Evolutionary conservation across 345 rosid species (phyloP).

Genomic region (Microthlaspi erraticum): DNA sequence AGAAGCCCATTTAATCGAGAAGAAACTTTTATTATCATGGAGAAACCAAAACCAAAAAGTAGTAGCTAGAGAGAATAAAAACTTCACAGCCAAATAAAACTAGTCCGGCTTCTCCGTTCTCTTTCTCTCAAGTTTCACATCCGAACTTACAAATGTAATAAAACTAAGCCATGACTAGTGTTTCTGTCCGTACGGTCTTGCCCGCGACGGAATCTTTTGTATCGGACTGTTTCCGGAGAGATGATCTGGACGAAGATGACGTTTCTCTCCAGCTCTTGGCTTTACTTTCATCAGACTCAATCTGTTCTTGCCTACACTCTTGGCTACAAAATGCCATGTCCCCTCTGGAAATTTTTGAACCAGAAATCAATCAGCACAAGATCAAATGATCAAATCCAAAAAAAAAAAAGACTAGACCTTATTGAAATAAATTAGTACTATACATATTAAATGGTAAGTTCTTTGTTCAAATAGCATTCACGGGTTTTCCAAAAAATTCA

Average conservation of each 20-base stretch:
- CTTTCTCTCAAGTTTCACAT: background rate
- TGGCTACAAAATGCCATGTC: conserved; percentile 59
- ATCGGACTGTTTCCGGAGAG: conserved; percentile 48
- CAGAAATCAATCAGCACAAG: background rate
- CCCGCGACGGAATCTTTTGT: conserved; percentile 44
- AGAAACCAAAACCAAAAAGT: too few species aligned
- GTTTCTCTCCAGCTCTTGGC: conserved; percentile 58
- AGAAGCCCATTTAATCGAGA: background rate
- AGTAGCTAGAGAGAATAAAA: background rate
- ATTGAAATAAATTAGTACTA: background rate
- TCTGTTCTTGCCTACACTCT: conserved; percentile 86
- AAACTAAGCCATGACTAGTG: conserved; percentile 55
- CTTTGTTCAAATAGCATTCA: too few species aligned
- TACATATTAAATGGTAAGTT: background rate
- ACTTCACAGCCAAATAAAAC: conserved; percentile 25
- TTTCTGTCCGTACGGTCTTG: conserved; percentile 53
- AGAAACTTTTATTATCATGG: background rate
- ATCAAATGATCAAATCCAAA: background rate
- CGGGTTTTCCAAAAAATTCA: too few species aligned
- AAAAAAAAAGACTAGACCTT: background rate
- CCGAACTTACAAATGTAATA: conserved; percentile 2
- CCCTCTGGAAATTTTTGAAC: conserved; percentile 23
- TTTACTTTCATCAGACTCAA: conserved; percentile 63
- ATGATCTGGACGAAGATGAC: conserved; percentile 50
- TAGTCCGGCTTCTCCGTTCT: conserved; percentile 29